Conservation (phyloP, 2,329 filamentous ascomycete genomes). For the Paecilomyces formosus region DNA sequence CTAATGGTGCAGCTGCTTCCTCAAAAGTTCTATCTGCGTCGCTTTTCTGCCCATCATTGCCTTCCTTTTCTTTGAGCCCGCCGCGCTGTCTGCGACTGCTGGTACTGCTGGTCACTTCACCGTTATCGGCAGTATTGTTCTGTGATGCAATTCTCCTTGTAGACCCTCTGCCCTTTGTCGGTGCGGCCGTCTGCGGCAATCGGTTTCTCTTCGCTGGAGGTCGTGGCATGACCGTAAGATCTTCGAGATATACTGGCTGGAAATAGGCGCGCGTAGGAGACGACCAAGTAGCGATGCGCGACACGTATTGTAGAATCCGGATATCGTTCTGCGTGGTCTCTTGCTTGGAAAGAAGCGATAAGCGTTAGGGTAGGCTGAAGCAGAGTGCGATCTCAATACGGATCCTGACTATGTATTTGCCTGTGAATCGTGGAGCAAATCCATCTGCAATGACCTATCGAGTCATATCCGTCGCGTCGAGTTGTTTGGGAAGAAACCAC, state of each 20-base stretch:
- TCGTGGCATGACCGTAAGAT: slow-evolving; percentile 14
- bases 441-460: neutral
- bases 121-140: slow-evolving; percentile 1
- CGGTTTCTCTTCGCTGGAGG: slow-evolving; percentile 18
- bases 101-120: slow-evolving; percentile 5
- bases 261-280: neutral
- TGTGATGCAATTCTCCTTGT: slow-evolving; percentile 4
- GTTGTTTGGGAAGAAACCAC: neutral
- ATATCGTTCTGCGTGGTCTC: neutral
- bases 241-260: neutral
- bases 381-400: neutral
- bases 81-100: neutral
- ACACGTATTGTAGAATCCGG: neutral
- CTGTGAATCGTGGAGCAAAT: too few species aligned
- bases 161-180: neutral
- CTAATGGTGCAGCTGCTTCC: neutral
- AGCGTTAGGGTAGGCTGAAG: neutral
- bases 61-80: slow-evolving; percentile 5
- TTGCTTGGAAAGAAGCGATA: neutral
- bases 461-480: neutral
- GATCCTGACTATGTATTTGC: neutral
- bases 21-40: neutral
- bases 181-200: neutral
- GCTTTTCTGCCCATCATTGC: neutral
- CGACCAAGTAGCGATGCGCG: neutral